phyloP scores from a whole-genome alignment of 140 eudicot species.

The Oenanthe javanica region DNA sequence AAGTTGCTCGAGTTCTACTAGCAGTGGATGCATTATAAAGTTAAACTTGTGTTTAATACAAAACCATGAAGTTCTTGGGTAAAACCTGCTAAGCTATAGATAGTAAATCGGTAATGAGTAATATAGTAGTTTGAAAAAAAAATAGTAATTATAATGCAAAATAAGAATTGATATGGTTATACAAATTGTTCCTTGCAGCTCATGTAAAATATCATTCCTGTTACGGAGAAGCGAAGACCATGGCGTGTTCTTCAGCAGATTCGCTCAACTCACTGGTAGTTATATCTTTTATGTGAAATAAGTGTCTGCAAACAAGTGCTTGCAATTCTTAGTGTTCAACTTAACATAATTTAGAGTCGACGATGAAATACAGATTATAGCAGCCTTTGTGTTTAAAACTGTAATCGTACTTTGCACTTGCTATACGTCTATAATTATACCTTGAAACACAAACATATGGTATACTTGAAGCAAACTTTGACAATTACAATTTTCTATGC shows the following conservation, averaged over 20 bases:
- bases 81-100: not conserved
- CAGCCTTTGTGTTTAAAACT: not conserved
- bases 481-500: not conserved
- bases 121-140: not conserved
- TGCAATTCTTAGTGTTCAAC: not conserved
- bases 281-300: not conserved
- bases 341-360: not conserved
- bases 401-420: not conserved
- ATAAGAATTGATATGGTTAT: not conserved
- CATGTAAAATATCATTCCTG: slow-evolving; percentile 71
- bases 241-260: slow-evolving; percentile 38
- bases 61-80: not conserved
- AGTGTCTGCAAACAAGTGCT: not conserved
- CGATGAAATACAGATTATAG: not conserved
- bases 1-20: not conserved
- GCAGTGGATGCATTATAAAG: not conserved
- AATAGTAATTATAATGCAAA: not conserved
- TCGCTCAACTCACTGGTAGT: slow-evolving; percentile 59
- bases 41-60: not conserved
- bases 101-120: not conserved
- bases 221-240: slow-evolving; percentile 62
- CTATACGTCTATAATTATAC: not conserved
- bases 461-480: too few relatives aligned
- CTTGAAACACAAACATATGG: not conserved
- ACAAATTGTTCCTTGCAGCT: slow-evolving; percentile 40